Evolutionary conservation across 352 stramenopile species (phyloP), one percentile per base, ranked within the genome.

Genomic region (Phytophthora lateralis): DNA sequence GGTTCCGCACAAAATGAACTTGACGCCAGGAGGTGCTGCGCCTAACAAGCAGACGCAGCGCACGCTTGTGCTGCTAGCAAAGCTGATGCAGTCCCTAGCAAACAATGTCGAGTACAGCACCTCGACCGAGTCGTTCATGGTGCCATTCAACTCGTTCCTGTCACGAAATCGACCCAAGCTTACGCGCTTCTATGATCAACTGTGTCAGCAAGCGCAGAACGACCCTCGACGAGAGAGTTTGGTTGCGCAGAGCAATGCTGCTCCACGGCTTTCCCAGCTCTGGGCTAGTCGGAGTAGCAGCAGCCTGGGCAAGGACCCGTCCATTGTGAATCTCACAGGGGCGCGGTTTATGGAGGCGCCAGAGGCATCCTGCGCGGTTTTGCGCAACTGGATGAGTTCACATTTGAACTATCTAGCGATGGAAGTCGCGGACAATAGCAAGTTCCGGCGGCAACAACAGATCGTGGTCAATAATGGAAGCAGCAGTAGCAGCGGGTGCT

Each of bases 71-170:
- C 70, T 95, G 20, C 61, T 91, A 8, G 85, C 85, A 18, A 95
- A 95, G 50, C 53, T 95, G 27, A 82, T 95, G 55, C 85, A 95
- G 71, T 87, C 78, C 50, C 69, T 95, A 6, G 83, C 85, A 11
- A 95, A 93, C 61, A 89, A 91, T 37, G 79, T 83, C 34, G 81
- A 91, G 52, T 91, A 89, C 46, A 76, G 71, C 27, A 37, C 64
- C 10, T 82, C 78, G 6, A 75, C 68, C 4, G 85, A 95, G 42
- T 69, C 76, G 30, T 95, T 89, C 65, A 95, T 95, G 85, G 61
- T 76, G 45, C 83, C 82, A 21, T 92, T 95, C 55, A 91, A 91
- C 50, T 42, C 50, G 2, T 95, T 95, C 53, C 73, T 95, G 12
- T 51, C 56, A 6, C 56, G 74, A 14, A 89, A 93, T 63, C 78